Evolutionary conservation across 345 rosid genomes (phyloP).

Genomic region (Ceriops decandra): DNA sequence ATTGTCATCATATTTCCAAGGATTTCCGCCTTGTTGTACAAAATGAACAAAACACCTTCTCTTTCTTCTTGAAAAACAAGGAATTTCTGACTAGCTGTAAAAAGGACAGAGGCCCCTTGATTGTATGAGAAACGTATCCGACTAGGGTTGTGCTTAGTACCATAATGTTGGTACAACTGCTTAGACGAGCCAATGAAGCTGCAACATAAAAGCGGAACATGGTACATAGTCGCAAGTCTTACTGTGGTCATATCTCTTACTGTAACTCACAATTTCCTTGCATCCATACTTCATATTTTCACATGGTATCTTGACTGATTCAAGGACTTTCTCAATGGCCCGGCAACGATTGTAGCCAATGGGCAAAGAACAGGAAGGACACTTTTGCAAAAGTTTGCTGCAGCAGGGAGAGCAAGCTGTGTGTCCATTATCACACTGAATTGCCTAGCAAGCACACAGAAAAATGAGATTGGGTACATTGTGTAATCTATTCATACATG

Average conservation of each 20-base stretch:
- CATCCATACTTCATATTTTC: constrained; percentile 39
- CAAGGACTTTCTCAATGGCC: constrained; percentile 39
- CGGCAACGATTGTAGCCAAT: constrained; percentile 27
- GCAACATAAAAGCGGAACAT: constrained; percentile 38
- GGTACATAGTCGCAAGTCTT: constrained; percentile 34
- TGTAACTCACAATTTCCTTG: constrained; percentile 27
- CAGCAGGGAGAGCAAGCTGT: constrained; percentile 20
- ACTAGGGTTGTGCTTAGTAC: constrained; percentile 34
- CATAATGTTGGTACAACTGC: constrained; percentile 38
- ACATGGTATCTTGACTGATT: constrained; percentile 31
- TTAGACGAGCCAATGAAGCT: constrained; percentile 30
- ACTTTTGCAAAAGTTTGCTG: constrained; percentile 4
- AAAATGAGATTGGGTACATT: background rate
- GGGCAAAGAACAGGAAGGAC: constrained; percentile 23
- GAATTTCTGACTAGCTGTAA: constrained; percentile 15
- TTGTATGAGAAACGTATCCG: constrained; percentile 9
- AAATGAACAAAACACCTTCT: constrained; percentile 21
- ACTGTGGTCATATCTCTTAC: constrained; percentile 31
- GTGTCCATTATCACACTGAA: constrained; percentile 27
- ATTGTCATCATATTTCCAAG: constrained; percentile 25
- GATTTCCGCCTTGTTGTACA: constrained; percentile 6
- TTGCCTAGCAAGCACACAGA: background rate
- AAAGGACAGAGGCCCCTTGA: background rate
- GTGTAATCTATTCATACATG: background rate
- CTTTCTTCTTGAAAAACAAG: constrained; percentile 26